Conservation (phyloP, 805 yeast species). For the Metschnikowia chrysomelidarum region DNA sequence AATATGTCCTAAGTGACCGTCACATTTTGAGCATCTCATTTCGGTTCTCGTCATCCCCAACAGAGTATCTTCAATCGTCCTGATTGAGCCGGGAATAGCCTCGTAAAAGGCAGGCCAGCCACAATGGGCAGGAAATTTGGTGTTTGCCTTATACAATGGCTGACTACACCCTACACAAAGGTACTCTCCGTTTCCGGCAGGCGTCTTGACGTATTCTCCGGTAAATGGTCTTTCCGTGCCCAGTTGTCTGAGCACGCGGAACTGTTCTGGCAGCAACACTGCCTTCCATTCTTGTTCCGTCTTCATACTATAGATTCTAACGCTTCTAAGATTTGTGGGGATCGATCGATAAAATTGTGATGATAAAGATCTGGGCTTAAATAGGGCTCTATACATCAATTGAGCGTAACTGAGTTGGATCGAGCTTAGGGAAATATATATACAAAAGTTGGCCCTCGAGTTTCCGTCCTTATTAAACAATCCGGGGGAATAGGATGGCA, state of each 20-base stretch:
- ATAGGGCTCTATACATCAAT: too few species aligned
- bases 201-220: constrained; percentile 57
- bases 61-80: constrained; percentile 55
- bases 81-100: constrained; percentile 79
- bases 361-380: not conserved
- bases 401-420: too few species aligned
- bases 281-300: constrained; percentile 77
- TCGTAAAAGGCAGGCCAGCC: constrained; percentile 99
- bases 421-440: too few species aligned
- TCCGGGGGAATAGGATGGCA: too few species aligned
- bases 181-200: constrained; percentile 64
- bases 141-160: constrained; percentile 73
- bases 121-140: constrained; percentile 88
- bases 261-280: constrained; percentile 69
- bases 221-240: constrained; percentile 69
- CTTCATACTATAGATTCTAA: constrained; percentile 13
- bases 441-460: too few species aligned
- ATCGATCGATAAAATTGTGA: too few species aligned
- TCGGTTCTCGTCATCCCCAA: constrained; percentile 85
- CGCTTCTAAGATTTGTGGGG: constrained; percentile 1
- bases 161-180: constrained; percentile 81
- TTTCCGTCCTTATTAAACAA: too few species aligned
- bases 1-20: constrained; percentile 94
- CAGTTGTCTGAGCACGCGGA: constrained; percentile 69
- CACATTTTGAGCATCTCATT: constrained; percentile 85